Conservation (phyloP, 257 asterid species). For the Nicotiana tomentosiformis region DNA sequence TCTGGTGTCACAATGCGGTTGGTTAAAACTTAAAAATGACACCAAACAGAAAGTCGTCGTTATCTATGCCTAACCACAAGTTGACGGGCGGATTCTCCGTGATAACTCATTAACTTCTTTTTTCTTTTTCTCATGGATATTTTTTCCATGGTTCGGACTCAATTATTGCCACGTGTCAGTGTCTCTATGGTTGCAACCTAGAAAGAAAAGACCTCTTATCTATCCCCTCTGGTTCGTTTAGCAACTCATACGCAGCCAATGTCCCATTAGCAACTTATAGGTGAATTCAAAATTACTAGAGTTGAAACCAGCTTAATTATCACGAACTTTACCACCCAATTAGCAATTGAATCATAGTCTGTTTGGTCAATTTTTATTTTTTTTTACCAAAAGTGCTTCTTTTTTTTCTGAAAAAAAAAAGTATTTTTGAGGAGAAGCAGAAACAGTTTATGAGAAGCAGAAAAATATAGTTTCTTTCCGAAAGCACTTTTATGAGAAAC, state of each 20-base stretch:
- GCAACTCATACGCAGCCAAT: background rate
- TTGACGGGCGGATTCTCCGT: background rate
- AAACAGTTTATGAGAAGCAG: background rate
- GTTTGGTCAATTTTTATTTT: no score
- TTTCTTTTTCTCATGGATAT: background rate
- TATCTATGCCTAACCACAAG: background rate
- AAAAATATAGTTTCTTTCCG: no score
- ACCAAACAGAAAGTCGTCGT: background rate
- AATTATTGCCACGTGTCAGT: background rate
- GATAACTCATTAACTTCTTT: background rate
- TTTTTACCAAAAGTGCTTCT: no score
- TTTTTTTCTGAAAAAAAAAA: no score
- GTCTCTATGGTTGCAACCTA: background rate
- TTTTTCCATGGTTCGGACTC: background rate
- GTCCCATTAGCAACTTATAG: background rate
- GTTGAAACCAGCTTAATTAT: background rate
- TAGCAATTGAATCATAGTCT: background rate
- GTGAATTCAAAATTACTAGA: background rate
- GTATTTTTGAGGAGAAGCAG: background rate
- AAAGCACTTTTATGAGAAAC: no score
- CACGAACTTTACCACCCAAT: background rate
- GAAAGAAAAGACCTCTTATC: constrained; percentile 4
- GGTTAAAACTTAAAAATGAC: background rate
- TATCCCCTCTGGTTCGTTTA: background rate
- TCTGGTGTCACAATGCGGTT: no score